Conservation (phyloP, 2,329 filamentous ascomycete genomes). For the Hypoxylon sp. region DNA sequence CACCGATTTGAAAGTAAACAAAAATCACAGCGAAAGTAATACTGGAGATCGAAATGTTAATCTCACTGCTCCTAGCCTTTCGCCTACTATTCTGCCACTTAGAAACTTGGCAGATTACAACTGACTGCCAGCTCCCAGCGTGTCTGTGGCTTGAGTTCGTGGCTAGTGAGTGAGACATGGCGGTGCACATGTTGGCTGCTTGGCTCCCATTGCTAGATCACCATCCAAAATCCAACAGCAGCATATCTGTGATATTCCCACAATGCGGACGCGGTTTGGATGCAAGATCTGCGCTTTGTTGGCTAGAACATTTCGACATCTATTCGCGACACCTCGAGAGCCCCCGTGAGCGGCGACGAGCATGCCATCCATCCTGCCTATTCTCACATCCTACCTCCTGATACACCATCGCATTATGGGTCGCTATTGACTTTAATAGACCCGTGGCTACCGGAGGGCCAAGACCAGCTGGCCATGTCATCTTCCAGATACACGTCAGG, state of each 20-base stretch:
- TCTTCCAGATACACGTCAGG: conserved; percentile 1
- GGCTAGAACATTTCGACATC: conserved; percentile 9
- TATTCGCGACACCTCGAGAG: conserved; percentile 13
- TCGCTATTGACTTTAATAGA: conserved; percentile 24
- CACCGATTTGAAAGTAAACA: too few relatives aligned
- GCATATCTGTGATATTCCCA: conserved; percentile 8
- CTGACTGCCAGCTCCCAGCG: too few relatives aligned
- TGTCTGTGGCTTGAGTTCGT: too few relatives aligned
- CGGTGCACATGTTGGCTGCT: conserved; percentile 5
- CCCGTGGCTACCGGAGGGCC: conserved; percentile 10
- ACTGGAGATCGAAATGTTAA: too few relatives aligned
- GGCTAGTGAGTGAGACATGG: conserved; percentile 2
- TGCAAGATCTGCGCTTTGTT: conserved; percentile 13
- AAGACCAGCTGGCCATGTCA: conserved; percentile 18
- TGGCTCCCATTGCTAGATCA: conserved; percentile 2
- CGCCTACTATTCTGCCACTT: too few relatives aligned
- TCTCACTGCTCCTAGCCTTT: too few relatives aligned
- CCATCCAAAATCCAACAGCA: conserved; percentile 18
- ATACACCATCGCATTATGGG: conserved; percentile 13
- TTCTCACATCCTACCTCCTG: conserved; percentile 27
- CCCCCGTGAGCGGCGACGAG: conserved; percentile 30
- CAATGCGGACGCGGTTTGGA: conserved; percentile 3
- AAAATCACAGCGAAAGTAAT: too few relatives aligned
- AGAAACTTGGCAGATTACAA: too few relatives aligned
- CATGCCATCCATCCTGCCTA: conserved; percentile 36